Evolutionary conservation across 805 yeast genomes (phyloP).

Genomic region (Saccharomycopsis sp.): DNA sequence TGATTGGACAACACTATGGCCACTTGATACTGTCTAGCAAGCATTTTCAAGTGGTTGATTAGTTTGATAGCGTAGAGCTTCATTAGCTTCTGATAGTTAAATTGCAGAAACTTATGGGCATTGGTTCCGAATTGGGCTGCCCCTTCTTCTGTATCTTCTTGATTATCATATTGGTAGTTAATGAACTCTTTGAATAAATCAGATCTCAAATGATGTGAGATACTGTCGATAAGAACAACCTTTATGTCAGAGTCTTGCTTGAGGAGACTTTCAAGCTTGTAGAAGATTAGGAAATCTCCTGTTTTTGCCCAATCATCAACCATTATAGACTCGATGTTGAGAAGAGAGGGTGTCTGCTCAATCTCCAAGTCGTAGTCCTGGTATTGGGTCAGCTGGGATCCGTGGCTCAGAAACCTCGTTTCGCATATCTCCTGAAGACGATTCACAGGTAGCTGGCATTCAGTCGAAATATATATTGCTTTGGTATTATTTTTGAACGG

Average conservation of each 20-base stretch:
- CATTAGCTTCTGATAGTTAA: slow-evolving; percentile 23
- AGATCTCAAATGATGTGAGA: slow-evolving; percentile 73
- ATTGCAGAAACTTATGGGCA: background rate
- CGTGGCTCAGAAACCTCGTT: slow-evolving; percentile 30
- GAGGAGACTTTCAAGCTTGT: slow-evolving; percentile 47
- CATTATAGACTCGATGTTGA: slow-evolving; percentile 8
- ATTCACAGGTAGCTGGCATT: slow-evolving; percentile 60
- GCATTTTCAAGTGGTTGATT: slow-evolving; percentile 40
- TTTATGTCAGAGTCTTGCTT: slow-evolving; percentile 36
- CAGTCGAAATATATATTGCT: slow-evolving; percentile 76
- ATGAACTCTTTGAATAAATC: slow-evolving; percentile 34
- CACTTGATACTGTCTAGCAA: slow-evolving; percentile 42
- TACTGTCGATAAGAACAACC: slow-evolving; percentile 69
- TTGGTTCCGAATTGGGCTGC: too few species aligned
- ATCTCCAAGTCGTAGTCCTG: slow-evolving; percentile 52
- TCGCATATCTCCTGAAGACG: slow-evolving; percentile 48
- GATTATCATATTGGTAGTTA: slow-evolving; percentile 23
- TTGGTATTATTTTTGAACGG: slow-evolving; percentile 22
- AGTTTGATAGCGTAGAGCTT: slow-evolving; percentile 36
- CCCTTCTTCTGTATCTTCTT: slow-evolving; percentile 28
- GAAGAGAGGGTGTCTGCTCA: slow-evolving; percentile 31
- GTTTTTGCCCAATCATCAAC: slow-evolving; percentile 14
- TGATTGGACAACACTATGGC: slow-evolving; percentile 76
- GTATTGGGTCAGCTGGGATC: slow-evolving; percentile 26
- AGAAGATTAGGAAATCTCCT: slow-evolving; percentile 67